Base-by-base conservation (phyloP, 2,329 filamentous ascomycete species). In the Cladophialophora yegresii region DNA sequence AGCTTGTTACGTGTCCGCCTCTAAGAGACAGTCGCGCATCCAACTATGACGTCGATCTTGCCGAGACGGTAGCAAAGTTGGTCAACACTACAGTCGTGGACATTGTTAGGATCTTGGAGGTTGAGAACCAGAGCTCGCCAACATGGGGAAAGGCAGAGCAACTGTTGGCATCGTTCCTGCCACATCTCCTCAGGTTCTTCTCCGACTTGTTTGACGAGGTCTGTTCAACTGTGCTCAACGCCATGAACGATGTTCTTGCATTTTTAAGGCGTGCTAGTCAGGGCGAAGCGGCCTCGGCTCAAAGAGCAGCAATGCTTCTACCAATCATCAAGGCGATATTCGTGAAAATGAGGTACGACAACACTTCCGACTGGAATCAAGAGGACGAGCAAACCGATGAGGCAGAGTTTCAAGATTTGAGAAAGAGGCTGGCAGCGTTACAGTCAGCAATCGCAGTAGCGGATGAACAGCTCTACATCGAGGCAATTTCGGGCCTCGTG, bases 121-220 rank as follows among this genome's bases (percentile, higher is more conserved):
- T 89, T 71, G 84, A 86, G 16, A 74, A 76, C 40, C 72, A 76
- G 50, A 84, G 86, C 67, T 82, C 87, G 30, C 83, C 87, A 50
- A 88, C 87, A 28, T 87, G 86, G 71, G 83, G 85, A 53, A 89
- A 88, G 71, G 93, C 95, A 57, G 92, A 95, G 71, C 87, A 89
- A 71, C 85, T 96, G 65, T 82, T 98, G 59, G 89, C 90, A 73
- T 85, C 86, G 47, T 98, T 98, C 75, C 81, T 96, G 30, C 92
- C 93, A 0, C 89, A 93, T 71, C 84, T 98, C 12, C 82, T 99
- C 57, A 90, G 93, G 45, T 97, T 97, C 81, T 97, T 99, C 79
- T 90, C 92, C 26, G 95, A 99, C 77, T 93, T 99, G 75, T 99
- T 96, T 76, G 95, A 99, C 77, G 95, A 99, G 79, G 89, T 99